Evolutionary conservation across 768 basidiomycete genomes (phyloP), one percentile per base, ranked within the genome.

Genomic region (Leccinum subgranulosum): DNA sequence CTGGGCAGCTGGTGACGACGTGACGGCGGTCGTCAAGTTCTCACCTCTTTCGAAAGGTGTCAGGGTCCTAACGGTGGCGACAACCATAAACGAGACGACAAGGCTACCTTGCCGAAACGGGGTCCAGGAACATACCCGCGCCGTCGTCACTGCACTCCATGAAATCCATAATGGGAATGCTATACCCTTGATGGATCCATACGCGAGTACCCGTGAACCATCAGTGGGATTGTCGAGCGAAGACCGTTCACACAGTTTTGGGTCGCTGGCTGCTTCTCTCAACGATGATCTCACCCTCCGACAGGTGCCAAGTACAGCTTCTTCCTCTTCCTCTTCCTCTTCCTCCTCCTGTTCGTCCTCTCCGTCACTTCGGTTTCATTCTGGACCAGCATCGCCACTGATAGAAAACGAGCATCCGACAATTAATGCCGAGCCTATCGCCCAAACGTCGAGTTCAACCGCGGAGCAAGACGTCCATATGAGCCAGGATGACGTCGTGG

Each of bases 11-110:
- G 95, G 94, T 6, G 94, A 98, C 72, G 81, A 80, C 10, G 75
- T 97, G 55, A 87, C 88, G 0, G 87, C 92, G 0, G 75, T 88
- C 12, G 81, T 93, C 72, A 97, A 96, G 70, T 91, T 97, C 69
- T 85, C 85, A 33, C 94, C 96, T 0, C 75, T 97, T 21, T 76
- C 79, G 39, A 98, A 98, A 72, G 96, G 96, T 8, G 86, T 89
- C 6, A 76, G 79, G 48, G 86, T 98, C 17, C 73, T 84, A 6
- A 80, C 73, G 48, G 81, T 96, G 23, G 72, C 77, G 19, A 90
- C 88, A 4, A 79, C 83, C 8, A 76, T 98, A 48, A 84, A 86
- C 59, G 94, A 98, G 73, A 82, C 82, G 3, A 83, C 84, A 2
- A 91, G 87, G 69, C 67, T 90, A 1, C 77, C 78, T 61, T 74